Percentiles rank a stretch among this genome's conserved stretches.
Evolutionary conservation across 2,329 filamentous ascomycete species (phyloP).

Genomic region (Exophiala xenobiotica): DNA sequence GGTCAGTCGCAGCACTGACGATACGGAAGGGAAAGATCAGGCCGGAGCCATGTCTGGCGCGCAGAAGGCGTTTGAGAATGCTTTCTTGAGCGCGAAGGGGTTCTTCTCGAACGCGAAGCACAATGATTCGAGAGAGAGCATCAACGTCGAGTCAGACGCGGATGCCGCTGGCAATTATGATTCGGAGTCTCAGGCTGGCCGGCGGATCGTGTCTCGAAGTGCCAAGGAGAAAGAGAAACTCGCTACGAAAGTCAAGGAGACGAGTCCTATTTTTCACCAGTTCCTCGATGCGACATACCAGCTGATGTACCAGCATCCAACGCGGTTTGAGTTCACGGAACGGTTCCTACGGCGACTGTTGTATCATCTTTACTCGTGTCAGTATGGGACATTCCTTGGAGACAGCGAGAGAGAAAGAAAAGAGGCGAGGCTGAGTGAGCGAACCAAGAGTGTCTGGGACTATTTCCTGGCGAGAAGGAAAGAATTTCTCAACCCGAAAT

Average conservation of each 20-base stretch:
- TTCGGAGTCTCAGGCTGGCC: constrained; percentile 39
- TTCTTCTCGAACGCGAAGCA: constrained; percentile 71
- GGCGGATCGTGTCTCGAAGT: constrained; percentile 37
- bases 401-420: constrained; percentile 88
- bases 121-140: constrained; percentile 63
- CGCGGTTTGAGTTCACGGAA: constrained; percentile 94
- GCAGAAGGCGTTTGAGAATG: constrained; percentile 79
- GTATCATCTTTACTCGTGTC: constrained; percentile 92
- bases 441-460: constrained; percentile 88
- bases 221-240: constrained; percentile 56
- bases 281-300: constrained; percentile 95
- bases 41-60: constrained; percentile 42
- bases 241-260: constrained; percentile 80
- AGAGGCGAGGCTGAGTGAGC: constrained; percentile 66
- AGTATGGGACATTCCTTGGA: constrained; percentile 94
- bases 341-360: constrained; percentile 83
- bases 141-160: constrained; percentile 57
- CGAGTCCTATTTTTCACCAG: constrained; percentile 95
- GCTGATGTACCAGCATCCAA: constrained; percentile 78
- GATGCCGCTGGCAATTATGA: constrained; percentile 56
- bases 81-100: constrained; percentile 77
- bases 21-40: constrained; percentile 32
- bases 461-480: constrained; percentile 81
- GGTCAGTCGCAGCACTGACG: constrained; percentile 54
- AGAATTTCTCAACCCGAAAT: constrained; percentile 81